Conservation (phyloP, 495 filamentous ascomycete genomes). For the Lophium mytilinum region DNA sequence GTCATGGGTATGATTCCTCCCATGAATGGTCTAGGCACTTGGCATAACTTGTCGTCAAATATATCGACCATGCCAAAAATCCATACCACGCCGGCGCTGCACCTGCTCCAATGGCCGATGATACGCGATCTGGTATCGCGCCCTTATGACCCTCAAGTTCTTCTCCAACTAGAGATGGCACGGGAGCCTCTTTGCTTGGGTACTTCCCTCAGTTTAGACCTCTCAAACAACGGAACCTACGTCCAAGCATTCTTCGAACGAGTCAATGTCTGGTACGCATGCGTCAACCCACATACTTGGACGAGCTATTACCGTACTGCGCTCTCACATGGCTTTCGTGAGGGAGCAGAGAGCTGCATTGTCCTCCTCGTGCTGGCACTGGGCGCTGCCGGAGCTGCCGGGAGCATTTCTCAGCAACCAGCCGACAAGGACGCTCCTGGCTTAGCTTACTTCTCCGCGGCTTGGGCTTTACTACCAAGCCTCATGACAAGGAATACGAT, state of each 20-base stretch:
- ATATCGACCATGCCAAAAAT: slow-evolving; percentile 79
- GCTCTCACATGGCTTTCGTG: slow-evolving; percentile 60
- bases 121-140: slow-evolving; percentile 68
- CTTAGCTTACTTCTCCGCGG: slow-evolving; percentile 71
- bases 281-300: slow-evolving; percentile 78
- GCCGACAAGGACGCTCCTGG: slow-evolving; percentile 65
- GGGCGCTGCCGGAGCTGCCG: slow-evolving; percentile 59
- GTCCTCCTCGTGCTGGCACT: slow-evolving; percentile 73
- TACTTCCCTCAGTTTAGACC: slow-evolving; percentile 54
- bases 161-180: slow-evolving; percentile 74
- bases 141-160: slow-evolving; percentile 68
- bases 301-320: slow-evolving; percentile 65
- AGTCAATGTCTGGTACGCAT: slow-evolving; percentile 79
- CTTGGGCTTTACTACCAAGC: slow-evolving; percentile 66
- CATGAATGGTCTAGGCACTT: slow-evolving; percentile 63
- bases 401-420: slow-evolving; percentile 65
- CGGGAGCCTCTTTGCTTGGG: slow-evolving; percentile 58
- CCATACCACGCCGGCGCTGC: slow-evolving; percentile 69
- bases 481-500: slow-evolving; percentile 74
- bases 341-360: slow-evolving; percentile 73
- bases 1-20: slow-evolving; percentile 39
- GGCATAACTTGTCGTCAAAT: slow-evolving; percentile 57
- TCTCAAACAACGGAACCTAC: slow-evolving; percentile 66
- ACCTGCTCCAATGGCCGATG: slow-evolving; percentile 72
- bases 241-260: slow-evolving; percentile 69